A percentile compares a stretch with the other conserved stretches of the same genome.
Conservation (phyloP, 1,284 basidiomycete genomes). For the Irpex sp. region DNA sequence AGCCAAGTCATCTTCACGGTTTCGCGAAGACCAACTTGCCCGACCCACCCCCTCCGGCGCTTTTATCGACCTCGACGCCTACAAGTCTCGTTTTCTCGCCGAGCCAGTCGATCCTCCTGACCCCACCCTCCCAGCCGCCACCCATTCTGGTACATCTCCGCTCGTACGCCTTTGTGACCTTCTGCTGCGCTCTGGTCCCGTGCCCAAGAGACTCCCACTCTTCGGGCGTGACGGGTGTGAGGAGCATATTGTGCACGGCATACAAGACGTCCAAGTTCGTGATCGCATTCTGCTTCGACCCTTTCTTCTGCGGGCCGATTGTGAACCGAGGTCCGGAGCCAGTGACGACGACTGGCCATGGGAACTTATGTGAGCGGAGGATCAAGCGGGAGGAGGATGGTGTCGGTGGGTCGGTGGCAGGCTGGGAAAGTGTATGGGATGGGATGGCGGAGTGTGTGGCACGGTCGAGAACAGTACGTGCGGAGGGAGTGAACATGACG, state of each 20-base stretch:
- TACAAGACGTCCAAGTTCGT: conserved; percentile 63
- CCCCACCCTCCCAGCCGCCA: conserved; percentile 65
- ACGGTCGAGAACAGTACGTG: conserved; percentile 53
- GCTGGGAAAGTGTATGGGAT: conserved; percentile 53
- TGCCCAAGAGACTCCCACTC: conserved; percentile 63
- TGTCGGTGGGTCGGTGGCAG: conserved; percentile 58
- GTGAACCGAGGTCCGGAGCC: conserved; percentile 28
- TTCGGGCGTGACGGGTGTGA: conserved; percentile 51
- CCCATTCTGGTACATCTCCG: conserved; percentile 56
- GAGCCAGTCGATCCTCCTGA: conserved; percentile 63
- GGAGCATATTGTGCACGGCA: conserved; percentile 54
- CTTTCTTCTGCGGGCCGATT: conserved; percentile 28
- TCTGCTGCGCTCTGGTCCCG: conserved; percentile 47
- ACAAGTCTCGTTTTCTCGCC: conserved; percentile 57
- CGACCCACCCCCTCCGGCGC: conserved; percentile 25
- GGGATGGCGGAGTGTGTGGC: conserved; percentile 52
- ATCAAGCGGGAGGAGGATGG: conserved; percentile 45
- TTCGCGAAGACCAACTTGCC: conserved; percentile 49
- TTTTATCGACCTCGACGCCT: conserved; percentile 59
- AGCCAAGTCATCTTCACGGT: conserved; percentile 24
- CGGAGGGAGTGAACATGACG: conserved; percentile 52
- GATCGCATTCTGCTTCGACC: conserved; percentile 34
- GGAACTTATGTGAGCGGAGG: conserved; percentile 54
- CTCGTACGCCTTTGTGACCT: conserved; percentile 60
- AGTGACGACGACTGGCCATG: conserved; percentile 55